A percentile compares a stretch with the other conserved stretches of the same genome.
Evolutionary conservation across 257 asterid genomes (phyloP).

Genomic region (Mentha longifolia): DNA sequence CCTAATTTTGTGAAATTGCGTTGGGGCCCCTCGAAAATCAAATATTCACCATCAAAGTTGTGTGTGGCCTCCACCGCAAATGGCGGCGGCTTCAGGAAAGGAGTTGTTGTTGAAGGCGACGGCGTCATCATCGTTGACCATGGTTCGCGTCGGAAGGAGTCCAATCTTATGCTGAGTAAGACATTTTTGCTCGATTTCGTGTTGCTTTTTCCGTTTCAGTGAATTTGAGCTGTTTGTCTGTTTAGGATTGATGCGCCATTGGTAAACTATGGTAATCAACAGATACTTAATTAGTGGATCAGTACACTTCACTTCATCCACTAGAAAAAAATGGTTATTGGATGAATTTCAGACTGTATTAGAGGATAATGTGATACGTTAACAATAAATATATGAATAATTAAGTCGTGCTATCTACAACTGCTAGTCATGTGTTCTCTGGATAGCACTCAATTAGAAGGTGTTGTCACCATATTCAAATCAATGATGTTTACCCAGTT

Average conservation of each 20-base stretch:
- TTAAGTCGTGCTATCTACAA: neutral
- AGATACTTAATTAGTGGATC: neutral
- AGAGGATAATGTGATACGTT: conserved; percentile 1
- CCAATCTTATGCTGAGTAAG: conserved; percentile 94
- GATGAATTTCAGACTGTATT: neutral
- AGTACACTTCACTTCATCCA: neutral
- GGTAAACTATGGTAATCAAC: neutral
- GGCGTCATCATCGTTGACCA: conserved; percentile 94
- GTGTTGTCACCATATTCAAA: neutral
- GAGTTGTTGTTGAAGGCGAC: conserved; percentile 59
- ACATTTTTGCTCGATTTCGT: neutral
- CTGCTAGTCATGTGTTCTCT: neutral
- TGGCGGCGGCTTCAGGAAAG: conserved; percentile 66
- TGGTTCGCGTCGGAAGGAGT: conserved; percentile 90
- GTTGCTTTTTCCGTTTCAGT: neutral
- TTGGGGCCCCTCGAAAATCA: conserved; percentile 41
- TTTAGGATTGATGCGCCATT: conserved; percentile 15
- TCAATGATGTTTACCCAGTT: neutral
- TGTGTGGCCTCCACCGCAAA: conserved; percentile 67
- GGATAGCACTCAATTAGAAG: neutral
- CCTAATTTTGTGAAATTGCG: conserved; percentile 55
- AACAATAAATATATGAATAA: no score
- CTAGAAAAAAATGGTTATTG: neutral
- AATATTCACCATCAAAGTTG: conserved; percentile 47
- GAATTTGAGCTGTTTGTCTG: conserved; percentile 7